These are phyloP conservation scores for Diaporthe ampelina DNA, from an alignment of 2,329 filamentous ascomycete species.

Conservation along the genomic window DNA sequence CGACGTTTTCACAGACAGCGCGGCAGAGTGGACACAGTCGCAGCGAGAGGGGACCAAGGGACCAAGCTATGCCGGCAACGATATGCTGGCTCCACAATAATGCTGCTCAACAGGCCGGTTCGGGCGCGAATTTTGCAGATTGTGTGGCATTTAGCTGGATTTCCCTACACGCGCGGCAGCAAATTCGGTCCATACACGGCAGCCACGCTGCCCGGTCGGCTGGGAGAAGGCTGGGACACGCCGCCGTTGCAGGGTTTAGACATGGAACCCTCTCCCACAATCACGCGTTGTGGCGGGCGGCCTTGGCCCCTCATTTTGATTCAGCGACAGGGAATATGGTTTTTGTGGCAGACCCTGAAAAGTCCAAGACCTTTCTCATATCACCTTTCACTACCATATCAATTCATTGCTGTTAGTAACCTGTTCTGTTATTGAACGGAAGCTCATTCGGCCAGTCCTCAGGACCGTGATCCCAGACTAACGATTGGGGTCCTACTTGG, in stretches of 20 bases:
- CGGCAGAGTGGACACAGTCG: conserved; percentile 10
- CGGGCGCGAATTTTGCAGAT: not conserved
- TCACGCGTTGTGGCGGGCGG: conserved; percentile 23
- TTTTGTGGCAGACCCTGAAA: not conserved
- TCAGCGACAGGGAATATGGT: not conserved
- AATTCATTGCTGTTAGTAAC: no score
- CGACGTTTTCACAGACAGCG: conserved; percentile 26
- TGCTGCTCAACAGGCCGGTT: not conserved
- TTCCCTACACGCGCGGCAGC: conserved; percentile 8
- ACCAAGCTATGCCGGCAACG: conserved; percentile 1
- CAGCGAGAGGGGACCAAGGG: not conserved
- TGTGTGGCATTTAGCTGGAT: conserved; percentile 14
- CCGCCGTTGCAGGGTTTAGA: conserved; percentile 12
- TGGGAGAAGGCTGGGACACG: conserved; percentile 3
- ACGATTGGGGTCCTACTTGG: not conserved
- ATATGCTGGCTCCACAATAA: conserved; percentile 6
- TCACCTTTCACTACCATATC: no score
- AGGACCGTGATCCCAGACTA: not conserved
- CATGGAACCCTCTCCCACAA: conserved; percentile 24
- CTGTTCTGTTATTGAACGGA: not conserved
- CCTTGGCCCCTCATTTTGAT: conserved; percentile 10
- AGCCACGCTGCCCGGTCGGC: not conserved
- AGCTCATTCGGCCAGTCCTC: not conserved
- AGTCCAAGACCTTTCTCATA: not conserved
- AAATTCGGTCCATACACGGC: not conserved